Percentiles rank a stretch among this genome's conserved stretches.
These are phyloP conservation scores for Chaetomiaceae sp. DNA, from an alignment of 2,329 filamentous ascomycete species.

Conservation along the genomic window DNA sequence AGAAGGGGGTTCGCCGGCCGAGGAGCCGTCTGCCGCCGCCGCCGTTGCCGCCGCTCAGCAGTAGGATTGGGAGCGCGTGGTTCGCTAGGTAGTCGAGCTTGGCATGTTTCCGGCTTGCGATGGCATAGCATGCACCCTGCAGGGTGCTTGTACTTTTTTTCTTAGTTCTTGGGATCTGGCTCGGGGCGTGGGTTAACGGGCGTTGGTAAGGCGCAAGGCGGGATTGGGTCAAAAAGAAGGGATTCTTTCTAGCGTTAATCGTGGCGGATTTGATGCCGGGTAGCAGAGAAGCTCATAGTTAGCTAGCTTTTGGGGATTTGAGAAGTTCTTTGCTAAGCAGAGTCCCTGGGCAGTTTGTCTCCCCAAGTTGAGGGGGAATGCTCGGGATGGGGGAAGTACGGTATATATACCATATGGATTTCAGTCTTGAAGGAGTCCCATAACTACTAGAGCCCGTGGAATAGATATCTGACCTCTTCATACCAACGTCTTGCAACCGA, in stretches of 20 bases:
- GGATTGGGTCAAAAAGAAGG: not conserved
- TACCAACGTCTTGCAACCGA: too few species aligned
- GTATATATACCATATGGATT: too few species aligned
- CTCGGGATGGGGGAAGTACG: too few species aligned
- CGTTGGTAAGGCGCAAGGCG: not conserved
- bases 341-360: too few species aligned
- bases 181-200: not conserved
- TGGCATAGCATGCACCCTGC: not conserved
- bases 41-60: constrained; percentile 7
- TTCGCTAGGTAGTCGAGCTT: too few species aligned
- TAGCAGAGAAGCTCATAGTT: not conserved
- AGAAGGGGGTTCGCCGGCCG: not conserved
- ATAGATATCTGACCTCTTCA: too few species aligned
- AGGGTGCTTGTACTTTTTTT: not conserved
- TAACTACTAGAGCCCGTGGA: too few species aligned
- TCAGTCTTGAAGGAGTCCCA: too few species aligned
- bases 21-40: not conserved
- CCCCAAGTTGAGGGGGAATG: too few species aligned
- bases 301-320: not conserved
- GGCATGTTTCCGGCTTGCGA: too few species aligned
- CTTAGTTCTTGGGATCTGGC: not conserved
- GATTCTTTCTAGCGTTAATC: not conserved
- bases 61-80: constrained; percentile 6
- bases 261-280: not conserved
- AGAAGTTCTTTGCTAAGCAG: too few species aligned